Evolutionary conservation across 805 yeast species (phyloP).

Genomic region (Wickerhamomyces alni): DNA sequence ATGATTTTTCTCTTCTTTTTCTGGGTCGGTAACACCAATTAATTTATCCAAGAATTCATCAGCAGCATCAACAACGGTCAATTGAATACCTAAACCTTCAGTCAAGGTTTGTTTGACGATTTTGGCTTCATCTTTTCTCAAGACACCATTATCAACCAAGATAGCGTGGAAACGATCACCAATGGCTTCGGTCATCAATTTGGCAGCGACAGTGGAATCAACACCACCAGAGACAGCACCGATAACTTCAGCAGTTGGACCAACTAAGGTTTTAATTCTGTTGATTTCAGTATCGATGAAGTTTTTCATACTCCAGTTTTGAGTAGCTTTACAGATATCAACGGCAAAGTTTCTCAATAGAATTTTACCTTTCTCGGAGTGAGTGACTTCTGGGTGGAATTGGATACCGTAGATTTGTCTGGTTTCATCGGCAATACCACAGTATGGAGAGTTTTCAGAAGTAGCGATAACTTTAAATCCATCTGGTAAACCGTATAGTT

Average conservation of each 20-base stretch:
- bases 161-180: slow-evolving; percentile 99
- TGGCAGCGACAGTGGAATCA: slow-evolving; percentile 98
- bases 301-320: slow-evolving; percentile 98
- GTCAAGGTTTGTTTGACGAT: slow-evolving; percentile 84
- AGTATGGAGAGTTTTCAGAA: slow-evolving; percentile 90
- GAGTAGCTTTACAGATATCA: slow-evolving; percentile 75
- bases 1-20: slow-evolving; percentile 97
- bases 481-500: slow-evolving; percentile 81
- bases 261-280: slow-evolving; percentile 86
- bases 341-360: slow-evolving; percentile 91
- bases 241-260: slow-evolving; percentile 96
- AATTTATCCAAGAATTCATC: slow-evolving; percentile 83
- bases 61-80: slow-evolving; percentile 90
- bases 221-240: slow-evolving; percentile 99
- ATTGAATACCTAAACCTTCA: slow-evolving; percentile 89
- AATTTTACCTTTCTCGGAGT: slow-evolving; percentile 84
- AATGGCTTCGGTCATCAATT: slow-evolving; percentile 95
- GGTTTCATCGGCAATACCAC: slow-evolving; percentile 77
- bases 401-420: slow-evolving; percentile 88
- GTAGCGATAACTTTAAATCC: slow-evolving; percentile 88
- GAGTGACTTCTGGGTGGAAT: slow-evolving; percentile 99
- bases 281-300: slow-evolving; percentile 94
- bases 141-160: slow-evolving; percentile 95
- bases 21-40: slow-evolving; percentile 96
- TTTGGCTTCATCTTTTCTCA: slow-evolving; percentile 90